Evolutionary conservation across 1,284 basidiomycete genomes (phyloP), one percentile per base, ranked within the genome.

Genomic region (Ustilago bromivora): DNA sequence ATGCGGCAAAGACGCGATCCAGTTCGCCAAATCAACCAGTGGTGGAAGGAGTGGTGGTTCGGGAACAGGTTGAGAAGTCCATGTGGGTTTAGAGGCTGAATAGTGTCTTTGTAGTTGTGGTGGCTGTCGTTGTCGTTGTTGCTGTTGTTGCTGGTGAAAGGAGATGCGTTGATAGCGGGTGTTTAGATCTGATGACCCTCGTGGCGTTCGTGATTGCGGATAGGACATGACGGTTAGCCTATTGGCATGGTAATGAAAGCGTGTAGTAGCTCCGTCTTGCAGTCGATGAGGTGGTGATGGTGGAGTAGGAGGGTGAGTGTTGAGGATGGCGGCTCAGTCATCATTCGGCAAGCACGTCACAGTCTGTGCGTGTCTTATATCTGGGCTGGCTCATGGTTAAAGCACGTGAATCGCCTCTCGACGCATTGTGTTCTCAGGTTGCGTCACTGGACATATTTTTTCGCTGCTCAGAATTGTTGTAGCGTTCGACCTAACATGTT

Each of bases 1-100:
- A 19, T 66, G 80, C 4, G 82, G 82, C 17, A 83, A 60, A 2
- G 63, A 47, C n/a, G 75, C 68, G 40, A 83, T 66, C 67, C 67
- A 74, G 47, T 71, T 69, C 19, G 72, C 68, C 28, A 74, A 57
- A 15, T 74, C 76, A 10, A 66, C 71, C 12, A 78, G 61, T 9
- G 67, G 71, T 31, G 76, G 65, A 0, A 74, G 43, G 17, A 78
- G 66, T 12, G 76, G 76, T 10, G 76, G 71, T 17, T 73, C 71
- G 11, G 76, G 71, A 2, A 78, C 65, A 5, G 76, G 68, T 28
- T 67, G 75, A n/a, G 73, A 70, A 2, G 64, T 61, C 73, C 73
- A 76, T 57, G 65, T 57, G 40, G 66, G 65, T 28, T 65, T 73
- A 28, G 28, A 61, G 3, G 65, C 54, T 19, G 71, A 73, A 19